phyloP scores from a whole-genome alignment of 208 protist genomes.

The Angomonas ambiguus region DNA sequence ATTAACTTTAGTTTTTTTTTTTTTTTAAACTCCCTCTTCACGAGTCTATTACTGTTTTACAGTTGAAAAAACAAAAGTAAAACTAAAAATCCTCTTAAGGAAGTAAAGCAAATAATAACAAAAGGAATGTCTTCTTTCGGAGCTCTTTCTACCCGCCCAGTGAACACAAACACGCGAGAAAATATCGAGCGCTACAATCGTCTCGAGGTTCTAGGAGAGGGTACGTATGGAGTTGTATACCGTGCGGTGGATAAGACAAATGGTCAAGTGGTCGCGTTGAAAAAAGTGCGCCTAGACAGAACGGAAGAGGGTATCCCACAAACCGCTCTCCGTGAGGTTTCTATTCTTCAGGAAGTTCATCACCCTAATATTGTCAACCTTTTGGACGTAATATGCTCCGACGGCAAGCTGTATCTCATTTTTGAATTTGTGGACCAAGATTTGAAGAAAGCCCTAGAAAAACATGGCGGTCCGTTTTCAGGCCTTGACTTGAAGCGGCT shows the following conservation, averaged over 20 bases:
- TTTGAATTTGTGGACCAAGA: slow-evolving; percentile 93
- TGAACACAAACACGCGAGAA: slow-evolving; percentile 34
- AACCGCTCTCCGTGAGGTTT: slow-evolving; percentile 98
- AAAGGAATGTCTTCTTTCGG: slow-evolving; percentile 49
- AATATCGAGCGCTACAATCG: slow-evolving; percentile 84
- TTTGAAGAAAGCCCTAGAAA: slow-evolving; percentile 97
- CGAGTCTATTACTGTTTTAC: no score
- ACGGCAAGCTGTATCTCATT: slow-evolving; percentile 89
- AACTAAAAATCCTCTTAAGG: no score
- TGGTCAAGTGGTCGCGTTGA: slow-evolving; percentile 93
- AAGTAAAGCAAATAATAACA: slow-evolving; percentile 1
- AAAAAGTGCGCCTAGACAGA: slow-evolving; percentile 96
- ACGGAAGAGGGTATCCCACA: slow-evolving; percentile 98
- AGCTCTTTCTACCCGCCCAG: slow-evolving; percentile 34
- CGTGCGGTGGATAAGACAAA: slow-evolving; percentile 80
- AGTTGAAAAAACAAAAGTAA: no score
- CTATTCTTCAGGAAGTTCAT: slow-evolving; percentile 96
- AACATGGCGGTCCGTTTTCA: slow-evolving; percentile 58
- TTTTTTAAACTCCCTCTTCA: slow-evolving; percentile 9
- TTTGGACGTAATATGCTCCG: slow-evolving; percentile 83
- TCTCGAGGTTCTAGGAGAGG: slow-evolving; percentile 88
- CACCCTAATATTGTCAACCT: slow-evolving; percentile 96
- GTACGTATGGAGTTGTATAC: slow-evolving; percentile 93
- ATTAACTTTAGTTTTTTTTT: not conserved
- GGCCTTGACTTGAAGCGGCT: slow-evolving; percentile 76